Evolutionary conservation across 768 basidiomycete species (phyloP), one percentile per base, ranked within the genome.

Genomic region (Chalciporus piperatus): DNA sequence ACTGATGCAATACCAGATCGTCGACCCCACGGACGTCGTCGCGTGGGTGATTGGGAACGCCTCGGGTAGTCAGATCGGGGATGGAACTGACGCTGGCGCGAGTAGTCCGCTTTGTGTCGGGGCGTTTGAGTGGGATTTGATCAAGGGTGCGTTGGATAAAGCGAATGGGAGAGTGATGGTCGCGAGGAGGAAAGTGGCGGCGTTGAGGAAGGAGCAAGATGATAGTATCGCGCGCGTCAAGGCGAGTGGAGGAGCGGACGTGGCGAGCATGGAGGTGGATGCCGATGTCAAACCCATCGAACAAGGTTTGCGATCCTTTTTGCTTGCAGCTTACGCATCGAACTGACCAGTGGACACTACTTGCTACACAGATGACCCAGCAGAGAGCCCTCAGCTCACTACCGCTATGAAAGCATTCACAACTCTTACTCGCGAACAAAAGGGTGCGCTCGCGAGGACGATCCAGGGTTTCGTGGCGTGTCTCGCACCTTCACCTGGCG

Each of bases 1-100:
- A 72, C 74, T 98, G 48, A 89, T 98, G 84, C 96, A 98, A 66
- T 99, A 99, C 70, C 94, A 97, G 65, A 90, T 98, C 50, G 87
- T 98, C 37, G 94, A 98, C 60, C 92, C 95, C 0, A 83, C 84
- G 14, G 95, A 99, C 58, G 87, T 98, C 9, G 86, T 97, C 48
- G 74, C 73, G 4, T 96, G 90, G 88, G 82, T 87, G 16, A 96
- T 98, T 68, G 65, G 72, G 45, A 78, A 82, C 53, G 79, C 80
- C 17, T 74, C 74, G 19, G 2, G 25, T 1, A 11, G 3, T 9
- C 72, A 70, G 22, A 68, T 74, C 41, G 73, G 67, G 23, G 66
- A 71, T 20, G 27, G 27, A 9, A 27, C 27, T 27, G 60, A 73
- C 40, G 70, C 68, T 32, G 75, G 73, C 40, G 46, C 70, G 43